Evolutionary conservation across 2,329 filamentous ascomycete genomes (phyloP), one percentile per base, ranked within the genome.

Genomic region (Lasiodiplodia gonubiensis): DNA sequence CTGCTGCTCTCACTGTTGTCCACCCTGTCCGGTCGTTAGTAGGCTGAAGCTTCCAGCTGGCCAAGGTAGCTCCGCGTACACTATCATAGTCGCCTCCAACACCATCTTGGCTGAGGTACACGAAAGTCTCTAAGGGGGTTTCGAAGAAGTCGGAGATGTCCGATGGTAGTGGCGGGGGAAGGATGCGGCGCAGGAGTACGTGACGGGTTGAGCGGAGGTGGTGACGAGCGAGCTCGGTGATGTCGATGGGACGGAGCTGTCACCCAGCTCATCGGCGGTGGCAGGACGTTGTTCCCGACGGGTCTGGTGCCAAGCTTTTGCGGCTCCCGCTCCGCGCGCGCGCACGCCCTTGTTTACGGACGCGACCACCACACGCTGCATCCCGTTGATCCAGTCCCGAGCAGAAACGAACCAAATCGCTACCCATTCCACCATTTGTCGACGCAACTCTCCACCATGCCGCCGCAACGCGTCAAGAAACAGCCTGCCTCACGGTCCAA

Each of bases 1-100:
- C 95, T 90, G 85, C 93, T 97, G 84, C 92, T 94, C 85, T 99
- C 95, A 85, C 94, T 97, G 86, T 98, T 99, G 87, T 99, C 95
- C 77, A 98, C 93, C 80, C 88, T 90, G 74, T 69, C 71, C 54
- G 37, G 68, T 53, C 33, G 68, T 77, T 70, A 77, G 72, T 64
- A 25, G 55, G 67, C 61, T 60, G 53, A 54, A 70, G 67, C 66
- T 63, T 59, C 54, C 33, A 69, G 64, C 64, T 60, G 30, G 49
- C 33, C 25, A 59, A 42, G 42, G 54, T 67, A 64, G 37, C n/a
- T 52, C 64, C 67, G 71, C 79, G 27, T 77, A 85, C 86, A 98
- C 90, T 81, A 99, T 92, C 94, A 99, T 98, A 71, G 97, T 96
- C 84, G 95, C 96, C 89, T 99, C 95, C 82, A 99, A 90, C 83